phyloP scores from a whole-genome alignment of 2,329 filamentous ascomycete species.

The Neonectria neomacrospora region DNA sequence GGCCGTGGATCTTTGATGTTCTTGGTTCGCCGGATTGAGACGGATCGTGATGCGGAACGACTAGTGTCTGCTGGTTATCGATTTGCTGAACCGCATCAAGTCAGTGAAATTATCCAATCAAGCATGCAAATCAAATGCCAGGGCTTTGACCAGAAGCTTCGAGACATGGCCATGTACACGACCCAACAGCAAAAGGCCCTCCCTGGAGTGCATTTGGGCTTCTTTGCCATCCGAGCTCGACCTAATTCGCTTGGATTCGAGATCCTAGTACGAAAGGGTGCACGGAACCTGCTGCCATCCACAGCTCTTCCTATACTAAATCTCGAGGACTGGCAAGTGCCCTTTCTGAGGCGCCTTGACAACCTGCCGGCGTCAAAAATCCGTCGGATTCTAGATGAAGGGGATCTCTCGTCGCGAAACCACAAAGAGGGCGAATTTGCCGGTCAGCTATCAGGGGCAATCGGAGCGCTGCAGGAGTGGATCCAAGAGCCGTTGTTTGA shows the following conservation, averaged over 20 bases:
- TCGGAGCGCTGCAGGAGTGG: constrained; percentile 54
- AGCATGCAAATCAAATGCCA: constrained; percentile 78
- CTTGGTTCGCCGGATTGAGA: constrained; percentile 73
- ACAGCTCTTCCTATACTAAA: constrained; percentile 63
- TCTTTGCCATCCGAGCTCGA: constrained; percentile 67
- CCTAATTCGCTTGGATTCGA: constrained; percentile 68
- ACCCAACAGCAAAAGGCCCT: constrained; percentile 58
- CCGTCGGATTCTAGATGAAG: constrained; percentile 48
- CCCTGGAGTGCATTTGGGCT: constrained; percentile 66
- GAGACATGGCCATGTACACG: constrained; percentile 71
- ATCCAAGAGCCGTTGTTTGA: constrained; percentile 59
- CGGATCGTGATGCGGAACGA: constrained; percentile 67
- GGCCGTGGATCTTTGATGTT: constrained; percentile 85
- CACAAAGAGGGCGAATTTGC: constrained; percentile 58
- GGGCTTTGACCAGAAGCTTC: constrained; percentile 70
- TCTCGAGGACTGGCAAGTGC: constrained; percentile 65
- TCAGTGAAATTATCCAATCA: constrained; percentile 74
- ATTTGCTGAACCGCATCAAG: constrained; percentile 77
- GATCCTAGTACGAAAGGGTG: constrained; percentile 67
- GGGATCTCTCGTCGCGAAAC: constrained; percentile 48
- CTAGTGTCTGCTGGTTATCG: constrained; percentile 79
- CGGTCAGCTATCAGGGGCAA: constrained; percentile 55
- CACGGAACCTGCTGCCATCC: constrained; percentile 70
- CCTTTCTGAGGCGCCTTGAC: constrained; percentile 64
- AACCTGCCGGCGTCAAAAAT: constrained; percentile 53